A percentile compares a stretch with the other conserved stretches of the same genome.
Evolutionary conservation across 257 asterid genomes (phyloP).

Genomic region (Solanum gracilifrons): DNA sequence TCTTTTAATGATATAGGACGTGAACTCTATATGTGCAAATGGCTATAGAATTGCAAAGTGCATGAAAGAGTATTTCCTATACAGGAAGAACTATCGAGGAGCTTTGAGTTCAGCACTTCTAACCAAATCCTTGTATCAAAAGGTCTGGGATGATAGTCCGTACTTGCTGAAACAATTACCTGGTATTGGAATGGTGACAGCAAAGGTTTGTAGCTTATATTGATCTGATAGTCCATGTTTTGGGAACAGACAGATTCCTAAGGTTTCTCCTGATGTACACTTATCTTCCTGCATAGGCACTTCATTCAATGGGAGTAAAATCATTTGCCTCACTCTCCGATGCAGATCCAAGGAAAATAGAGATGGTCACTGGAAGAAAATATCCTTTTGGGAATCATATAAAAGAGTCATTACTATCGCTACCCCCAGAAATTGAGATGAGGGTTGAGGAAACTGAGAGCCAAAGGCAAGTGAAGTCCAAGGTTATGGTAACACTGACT

Average conservation of each 20-base stretch:
- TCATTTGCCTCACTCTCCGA: conserved; percentile 66
- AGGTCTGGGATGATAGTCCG: conserved; percentile 90
- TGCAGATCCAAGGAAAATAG: conserved; percentile 97
- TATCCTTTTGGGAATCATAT: conserved; percentile 95
- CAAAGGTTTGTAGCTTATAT: conserved; percentile 51
- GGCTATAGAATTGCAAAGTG: conserved; percentile 93
- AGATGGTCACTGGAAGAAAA: conserved; percentile 79
- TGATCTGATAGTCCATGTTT: not conserved
- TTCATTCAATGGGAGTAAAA: conserved; percentile 82
- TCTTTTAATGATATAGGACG: conserved; percentile 44
- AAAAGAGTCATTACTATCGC: conserved; percentile 61
- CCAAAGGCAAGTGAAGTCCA: conserved; percentile 62
- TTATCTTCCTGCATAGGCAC: conserved; percentile 41
- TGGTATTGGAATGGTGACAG: conserved; percentile 98
- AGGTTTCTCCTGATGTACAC: not conserved
- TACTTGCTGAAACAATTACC: conserved; percentile 93
- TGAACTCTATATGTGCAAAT: conserved; percentile 72
- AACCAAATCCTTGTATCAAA: conserved; percentile 79
- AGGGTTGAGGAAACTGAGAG: conserved; percentile 42
- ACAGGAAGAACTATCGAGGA: conserved; percentile 72
- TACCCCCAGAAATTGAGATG: conserved; percentile 88
- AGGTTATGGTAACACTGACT: conserved; percentile 61
- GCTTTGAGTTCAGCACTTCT: conserved; percentile 59
- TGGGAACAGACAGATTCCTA: not conserved
- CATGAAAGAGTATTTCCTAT: conserved; percentile 83